Evolutionary conservation across 805 yeast genomes (phyloP), one percentile per base, ranked within the genome.

Genomic region (Yamadazyma akitaensis): DNA sequence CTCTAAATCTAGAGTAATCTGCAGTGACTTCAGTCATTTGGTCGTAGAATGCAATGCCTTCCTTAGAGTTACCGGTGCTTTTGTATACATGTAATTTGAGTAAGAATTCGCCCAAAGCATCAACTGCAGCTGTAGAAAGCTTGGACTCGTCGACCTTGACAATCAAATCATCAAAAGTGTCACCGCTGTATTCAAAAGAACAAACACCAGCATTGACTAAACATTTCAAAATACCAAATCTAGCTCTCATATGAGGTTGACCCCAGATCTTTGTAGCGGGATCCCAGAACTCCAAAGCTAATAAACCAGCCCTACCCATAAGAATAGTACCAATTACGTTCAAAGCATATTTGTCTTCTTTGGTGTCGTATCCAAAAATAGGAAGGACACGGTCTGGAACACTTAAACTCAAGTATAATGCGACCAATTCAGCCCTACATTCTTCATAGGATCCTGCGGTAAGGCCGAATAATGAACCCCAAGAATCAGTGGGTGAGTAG

Each of bases 201-300:
- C 82, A 82, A 34, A 88, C 83, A 25, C 85, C 82, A 0, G 89
- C 84, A 44, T 81, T 75, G 57, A 85, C 67, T 61, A 87, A 82
- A 12, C 84, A 77, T 68, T 86, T 87, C 76, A 87, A 75, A 55
- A 89, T 88, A 28, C 94, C 88, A 67, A 77, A 89, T 64, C 97
- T 76, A 3, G 96, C 96, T 69, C 88, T 96, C 89, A 88, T 88
- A 63, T 89, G 97, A 12, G 97, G 83, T 69, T 89, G 97, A 26
- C 96, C 96, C 96, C 96, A 89, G 67, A 88, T 88, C 49, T 73
- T 70, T 25, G 88, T 76, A 38, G 67, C 66, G 34, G 96, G 96
- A 64, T 89, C 96, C 89, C 95, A 89, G 62, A 77, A 87, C 64
- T 89, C 96, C 60, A 89, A 74, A 7, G 87, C 92, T 31, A 85